These are phyloP conservation scores for Monosporascus sp. DNA, from an alignment of 2,329 filamentous ascomycete species.

Conservation along the genomic window DNA sequence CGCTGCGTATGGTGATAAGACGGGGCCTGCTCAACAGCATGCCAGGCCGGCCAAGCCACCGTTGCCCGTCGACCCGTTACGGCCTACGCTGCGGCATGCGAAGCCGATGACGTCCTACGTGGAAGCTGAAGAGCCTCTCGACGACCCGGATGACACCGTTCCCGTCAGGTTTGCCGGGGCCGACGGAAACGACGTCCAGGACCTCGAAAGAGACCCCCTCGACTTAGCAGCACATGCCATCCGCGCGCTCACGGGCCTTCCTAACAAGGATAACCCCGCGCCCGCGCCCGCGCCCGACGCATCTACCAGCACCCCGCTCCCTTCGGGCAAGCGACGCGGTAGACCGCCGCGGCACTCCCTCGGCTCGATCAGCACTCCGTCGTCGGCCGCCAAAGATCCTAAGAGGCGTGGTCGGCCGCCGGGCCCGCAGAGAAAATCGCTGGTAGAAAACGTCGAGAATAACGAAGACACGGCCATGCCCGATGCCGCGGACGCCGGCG, in stretches of 20 bases:
- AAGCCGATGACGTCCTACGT: slow-evolving; percentile 47
- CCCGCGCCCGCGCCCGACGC: background rate
- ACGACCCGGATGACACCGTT: slow-evolving; percentile 39
- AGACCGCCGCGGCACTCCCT: slow-evolving; percentile 18
- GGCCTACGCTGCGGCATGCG: slow-evolving; percentile 46
- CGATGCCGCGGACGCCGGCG: slow-evolving; percentile 10
- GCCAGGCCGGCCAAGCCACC: slow-evolving; percentile 14
- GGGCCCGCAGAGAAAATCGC: slow-evolving; percentile 20
- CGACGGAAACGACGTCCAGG: slow-evolving; percentile 2
- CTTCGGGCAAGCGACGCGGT: slow-evolving; percentile 22
- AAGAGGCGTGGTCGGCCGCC: slow-evolving; percentile 26
- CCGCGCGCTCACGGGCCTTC: slow-evolving; percentile 21
- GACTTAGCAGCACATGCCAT: slow-evolving; percentile 36
- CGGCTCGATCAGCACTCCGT: background rate
- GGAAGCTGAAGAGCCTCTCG: slow-evolving; percentile 41
- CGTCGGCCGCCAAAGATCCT: background rate
- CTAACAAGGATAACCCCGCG: slow-evolving; percentile 2
- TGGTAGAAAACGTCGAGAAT: slow-evolving; percentile 19
- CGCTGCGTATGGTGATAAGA: slow-evolving; percentile 11
- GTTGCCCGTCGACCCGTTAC: slow-evolving; percentile 36
- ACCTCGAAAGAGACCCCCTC: slow-evolving; percentile 25
- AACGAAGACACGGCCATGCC: slow-evolving; percentile 22
- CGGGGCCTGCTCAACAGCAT: slow-evolving; percentile 6
- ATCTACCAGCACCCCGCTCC: slow-evolving; percentile 12
- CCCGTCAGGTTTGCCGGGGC: slow-evolving; percentile 12